A percentile compares a stretch with the other conserved stretches of the same genome.
These are phyloP conservation scores for Vinca minor DNA, from an alignment of 257 asterid genomes.

Conservation along the genomic window DNA sequence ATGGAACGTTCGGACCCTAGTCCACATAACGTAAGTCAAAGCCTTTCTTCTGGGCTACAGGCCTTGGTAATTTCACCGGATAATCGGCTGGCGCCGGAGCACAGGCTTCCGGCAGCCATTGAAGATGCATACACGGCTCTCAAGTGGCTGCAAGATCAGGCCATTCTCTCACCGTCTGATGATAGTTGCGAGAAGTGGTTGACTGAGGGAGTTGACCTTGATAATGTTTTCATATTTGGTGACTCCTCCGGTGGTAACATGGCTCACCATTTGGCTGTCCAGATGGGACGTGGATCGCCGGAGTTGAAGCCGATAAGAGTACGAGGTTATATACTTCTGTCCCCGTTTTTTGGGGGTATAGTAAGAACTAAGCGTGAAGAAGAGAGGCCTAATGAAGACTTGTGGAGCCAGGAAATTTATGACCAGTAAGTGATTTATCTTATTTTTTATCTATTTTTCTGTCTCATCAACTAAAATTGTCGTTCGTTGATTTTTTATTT, in stretches of 20 bases:
- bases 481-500: too few relatives aligned
- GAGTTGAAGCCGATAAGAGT: slow-evolving; percentile 52
- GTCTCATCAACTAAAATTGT: too few relatives aligned
- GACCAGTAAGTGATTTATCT: slow-evolving; percentile 19
- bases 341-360: slow-evolving; percentile 82
- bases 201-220: slow-evolving; percentile 43
- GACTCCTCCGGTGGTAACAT: slow-evolving; percentile 90
- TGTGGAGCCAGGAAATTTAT: slow-evolving; percentile 19
- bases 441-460: too few relatives aligned
- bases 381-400: slow-evolving; percentile 14
- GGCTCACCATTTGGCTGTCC: slow-evolving; percentile 81
- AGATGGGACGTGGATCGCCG: slow-evolving; percentile 51
- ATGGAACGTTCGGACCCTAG: slow-evolving; percentile 69
- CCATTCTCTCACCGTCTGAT: too few relatives aligned
- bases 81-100: slow-evolving; percentile 79
- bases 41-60: slow-evolving; percentile 46
- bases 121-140: slow-evolving; percentile 44
- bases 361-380: slow-evolving; percentile 20
- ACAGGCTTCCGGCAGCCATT: slow-evolving; percentile 67
- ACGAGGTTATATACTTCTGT: slow-evolving; percentile 70
- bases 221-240: slow-evolving; percentile 48
- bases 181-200: slow-evolving; percentile 34
- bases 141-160: slow-evolving; percentile 56
- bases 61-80: slow-evolving; percentile 67
- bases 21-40: slow-evolving; percentile 57